Base-by-base conservation (phyloP, 2,329 filamentous ascomycete genomes). In the Ascochyta clinopodiicola region DNA sequence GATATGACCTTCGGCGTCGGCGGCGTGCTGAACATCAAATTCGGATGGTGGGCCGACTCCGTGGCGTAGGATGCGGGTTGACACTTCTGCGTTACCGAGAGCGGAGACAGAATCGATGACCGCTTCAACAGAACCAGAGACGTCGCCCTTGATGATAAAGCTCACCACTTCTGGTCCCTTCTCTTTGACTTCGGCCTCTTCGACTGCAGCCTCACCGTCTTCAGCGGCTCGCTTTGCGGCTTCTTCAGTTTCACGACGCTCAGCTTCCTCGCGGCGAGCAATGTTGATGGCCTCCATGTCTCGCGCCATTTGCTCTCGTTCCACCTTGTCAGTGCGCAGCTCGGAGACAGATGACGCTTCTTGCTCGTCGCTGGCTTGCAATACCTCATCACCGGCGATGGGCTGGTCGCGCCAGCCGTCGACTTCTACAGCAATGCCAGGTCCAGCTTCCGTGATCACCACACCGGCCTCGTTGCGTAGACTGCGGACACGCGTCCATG, bases 321-420 rank as follows among this genome's bases (percentile, higher is more conserved):
- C 90, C 1, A 82, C 79, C 66, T 88, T 86, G 64, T 94, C 89
- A 31, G 85, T 76, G 9, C 95, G 88, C 68, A 93, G 91, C 2
- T 88, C 85, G 2, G 94, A 83, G 0, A 95, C 94, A 2, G 82
- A 84, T 68, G 91, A 91, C 32, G 92, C 95, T 59, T 85, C 88
- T 56, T 86, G 84, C 77, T 98, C 93, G 63, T 88, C 86, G 0
- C 84, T 81, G 1, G 93, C 91, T 77, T 98, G 90, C 0, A 99
- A 81, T 8, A 96, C 88, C 78, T 92, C 87, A 67, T 96, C 91
- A 44, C 96, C 96, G 1, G 95, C 94, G 22, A 85, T 83, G 0
- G 95, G 94, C 62, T 92, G 88, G 32, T 92, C 90, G 66, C 88
- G 88, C 95, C 95, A 99, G n/a, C 95, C 95, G 59, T 97, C 87